Conservation (phyloP, 805 yeast genomes). For the Candida khao-thaluensis region DNA sequence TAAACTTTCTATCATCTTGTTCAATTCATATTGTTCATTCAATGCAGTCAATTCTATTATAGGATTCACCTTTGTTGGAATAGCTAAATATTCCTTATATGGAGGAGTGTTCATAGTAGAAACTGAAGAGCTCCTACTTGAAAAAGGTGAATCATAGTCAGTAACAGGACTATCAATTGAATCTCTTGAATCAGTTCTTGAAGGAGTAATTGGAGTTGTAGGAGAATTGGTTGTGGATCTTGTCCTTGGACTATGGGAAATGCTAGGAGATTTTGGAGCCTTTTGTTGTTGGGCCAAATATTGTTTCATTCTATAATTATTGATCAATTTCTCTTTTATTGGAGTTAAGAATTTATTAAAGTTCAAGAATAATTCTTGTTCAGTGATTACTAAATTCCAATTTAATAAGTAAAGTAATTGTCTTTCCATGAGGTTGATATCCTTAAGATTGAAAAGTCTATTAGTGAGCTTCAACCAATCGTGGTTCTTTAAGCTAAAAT, state of each 20-base stretch:
- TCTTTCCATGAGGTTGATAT: conserved; percentile 78
- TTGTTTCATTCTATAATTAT: conserved; percentile 31
- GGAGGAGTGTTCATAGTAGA: conserved; percentile 6
- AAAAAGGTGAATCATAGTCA: conserved; percentile 2
- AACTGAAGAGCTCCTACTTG: conserved; percentile 6
- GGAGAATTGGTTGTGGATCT: conserved; percentile 1
- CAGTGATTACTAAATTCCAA: conserved; percentile 61
- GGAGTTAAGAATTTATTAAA: conserved; percentile 52
- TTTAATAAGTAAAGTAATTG: conserved; percentile 65
- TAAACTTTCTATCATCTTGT: conserved; percentile 22
- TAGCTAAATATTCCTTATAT: neutral
- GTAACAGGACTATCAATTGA: neutral
- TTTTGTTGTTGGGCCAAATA: conserved; percentile 14
- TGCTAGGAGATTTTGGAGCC: conserved; percentile 3
- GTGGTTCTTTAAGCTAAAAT: conserved; percentile 70
- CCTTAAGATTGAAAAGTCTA: conserved; percentile 64
- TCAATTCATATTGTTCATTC: conserved; percentile 34
- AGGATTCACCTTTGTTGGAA: conserved; percentile 26
- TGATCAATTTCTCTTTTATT: conserved; percentile 42
- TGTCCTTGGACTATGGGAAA: neutral
- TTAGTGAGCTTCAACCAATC: conserved; percentile 83
- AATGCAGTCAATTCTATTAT: conserved; percentile 34
- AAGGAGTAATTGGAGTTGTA: neutral
- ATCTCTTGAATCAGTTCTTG: neutral
- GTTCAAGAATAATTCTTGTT: conserved; percentile 41